Evolutionary conservation across 176 grass and related monocot species (phyloP).

Genomic region (Aegilops tauschii): DNA sequence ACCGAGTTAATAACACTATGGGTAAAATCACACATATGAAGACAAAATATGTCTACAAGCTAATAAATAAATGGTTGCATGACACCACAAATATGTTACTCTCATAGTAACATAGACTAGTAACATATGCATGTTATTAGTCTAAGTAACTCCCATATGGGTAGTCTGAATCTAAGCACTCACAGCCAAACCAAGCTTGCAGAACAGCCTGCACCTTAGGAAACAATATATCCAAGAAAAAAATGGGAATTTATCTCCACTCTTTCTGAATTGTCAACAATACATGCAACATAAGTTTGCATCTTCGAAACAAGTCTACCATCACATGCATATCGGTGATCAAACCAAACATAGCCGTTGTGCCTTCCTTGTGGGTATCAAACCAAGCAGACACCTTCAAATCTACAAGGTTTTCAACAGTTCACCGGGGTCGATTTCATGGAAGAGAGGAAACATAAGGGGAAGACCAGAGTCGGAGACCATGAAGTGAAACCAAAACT

Average conservation of each 20-base stretch:
- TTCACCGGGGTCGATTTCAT: slow-evolving; percentile 53
- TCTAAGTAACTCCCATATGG: too few relatives aligned
- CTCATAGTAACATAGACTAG: too few relatives aligned
- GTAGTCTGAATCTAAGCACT: too few relatives aligned
- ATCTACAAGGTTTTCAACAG: slow-evolving; percentile 49
- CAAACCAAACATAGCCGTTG: not conserved
- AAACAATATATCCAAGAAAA: not conserved
- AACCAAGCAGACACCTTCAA: slow-evolving; percentile 26
- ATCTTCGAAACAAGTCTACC: not conserved
- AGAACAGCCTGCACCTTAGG: too few relatives aligned
- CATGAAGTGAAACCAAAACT: slow-evolving; percentile 46
- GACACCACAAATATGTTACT: too few relatives aligned
- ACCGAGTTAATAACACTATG: too few relatives aligned
- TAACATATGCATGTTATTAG: too few relatives aligned
- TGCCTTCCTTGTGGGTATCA: not conserved
- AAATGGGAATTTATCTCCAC: not conserved
- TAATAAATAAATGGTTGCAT: too few relatives aligned
- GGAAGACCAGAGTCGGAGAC: not conserved
- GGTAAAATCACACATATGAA: too few relatives aligned
- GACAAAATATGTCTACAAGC: too few relatives aligned
- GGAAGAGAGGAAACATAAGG: slow-evolving; percentile 55
- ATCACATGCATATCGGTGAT: not conserved
- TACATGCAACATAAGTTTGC: not conserved
- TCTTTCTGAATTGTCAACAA: not conserved
- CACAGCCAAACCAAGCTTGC: too few relatives aligned